Base-by-base conservation (phyloP, 495 filamentous ascomycete genomes). In the Xylaria nigripes region DNA sequence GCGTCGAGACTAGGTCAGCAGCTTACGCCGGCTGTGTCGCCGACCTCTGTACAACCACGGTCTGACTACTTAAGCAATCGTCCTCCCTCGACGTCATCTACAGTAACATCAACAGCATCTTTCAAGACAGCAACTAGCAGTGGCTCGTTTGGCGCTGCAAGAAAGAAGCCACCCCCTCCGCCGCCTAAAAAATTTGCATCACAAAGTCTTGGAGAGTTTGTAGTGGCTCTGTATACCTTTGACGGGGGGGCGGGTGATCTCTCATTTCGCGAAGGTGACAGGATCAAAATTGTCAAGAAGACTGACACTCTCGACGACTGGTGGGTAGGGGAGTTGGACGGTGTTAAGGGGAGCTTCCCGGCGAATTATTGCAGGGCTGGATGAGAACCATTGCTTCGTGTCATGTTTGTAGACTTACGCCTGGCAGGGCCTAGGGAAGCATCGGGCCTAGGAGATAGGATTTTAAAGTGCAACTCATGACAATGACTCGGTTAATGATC, bases 241-340 rank as follows among this genome's bases (percentile, higher is more conserved):
- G 72, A 76, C 0, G 89, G 86, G 0, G 80, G 90, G 61, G 64
- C 67, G 1, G 90, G 86, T 0, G 92, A 97, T 70, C 67, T 97
- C 45, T 78, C 76, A 10, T 96, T 97, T 68, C 75, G 72, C 9
- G 86, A 94, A 68, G 91, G 91, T 0, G 92, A 95, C 58, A 78
- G 80, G 57, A 96, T 97, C 59, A 82, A 78, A 49, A 84, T 97
- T 2, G 65, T 93, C 18, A 86, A 86, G 73, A 88, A 85, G 74
- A 96, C 92, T 2, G 81, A 80, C 18, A 93, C 86, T 50, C 85
- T 81, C 25, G 87, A 96, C 68, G 92, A 96, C 62, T 97, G 92
- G 92, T 97, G 92, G 92, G 83, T 89, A 51, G 92, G 92, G 16
- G 90, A 96, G 69, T 49, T 95, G 25, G 70, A 76, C 45, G 93